A percentile compares a stretch with the other conserved stretches of the same genome.
Evolutionary conservation across 2,329 filamentous ascomycete genomes (phyloP).

Genomic region (Alternaria sp.): DNA sequence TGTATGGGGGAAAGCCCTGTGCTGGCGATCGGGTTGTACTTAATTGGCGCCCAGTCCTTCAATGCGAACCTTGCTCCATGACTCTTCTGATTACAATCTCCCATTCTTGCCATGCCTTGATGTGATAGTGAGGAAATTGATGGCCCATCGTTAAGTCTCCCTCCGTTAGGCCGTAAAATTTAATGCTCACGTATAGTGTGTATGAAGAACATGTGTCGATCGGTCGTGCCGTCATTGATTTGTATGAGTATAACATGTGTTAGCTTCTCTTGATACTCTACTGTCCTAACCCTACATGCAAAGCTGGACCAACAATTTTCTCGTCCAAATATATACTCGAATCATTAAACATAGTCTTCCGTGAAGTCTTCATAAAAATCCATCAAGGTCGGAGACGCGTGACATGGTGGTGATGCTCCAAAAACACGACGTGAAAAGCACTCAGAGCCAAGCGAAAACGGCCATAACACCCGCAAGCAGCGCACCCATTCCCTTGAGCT

Average conservation of each 20-base stretch:
- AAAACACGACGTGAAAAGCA: accelerated
- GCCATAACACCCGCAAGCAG: conserved; percentile 28
- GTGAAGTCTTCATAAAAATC: background rate
- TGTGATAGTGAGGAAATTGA: background rate
- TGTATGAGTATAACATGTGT: background rate
- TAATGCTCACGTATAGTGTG: too few relatives aligned
- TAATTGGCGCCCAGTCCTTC: conserved; percentile 73
- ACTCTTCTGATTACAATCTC: background rate
- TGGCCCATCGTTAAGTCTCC: too few relatives aligned
- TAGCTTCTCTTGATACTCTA: background rate
- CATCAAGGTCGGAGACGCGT: background rate
- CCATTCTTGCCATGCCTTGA: background rate
- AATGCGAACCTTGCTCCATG: conserved; percentile 29
- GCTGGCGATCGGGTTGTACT: conserved; percentile 80
- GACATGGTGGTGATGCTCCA: accelerated
- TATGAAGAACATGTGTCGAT: too few relatives aligned
- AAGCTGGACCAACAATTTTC: background rate
- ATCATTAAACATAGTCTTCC: background rate
- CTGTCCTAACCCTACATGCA: background rate
- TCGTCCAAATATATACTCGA: conserved; percentile 1
- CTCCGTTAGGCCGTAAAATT: too few relatives aligned
- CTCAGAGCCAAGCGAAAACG: conserved; percentile 31
- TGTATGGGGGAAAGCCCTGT: conserved; percentile 97
- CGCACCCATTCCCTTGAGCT: conserved; percentile 28
- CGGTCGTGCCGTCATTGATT: background rate